Percentiles rank a stretch among this genome's conserved stretches.
phyloP scores from a whole-genome alignment of 2,329 filamentous ascomycete species.

The Mycosphaerella sp. region DNA sequence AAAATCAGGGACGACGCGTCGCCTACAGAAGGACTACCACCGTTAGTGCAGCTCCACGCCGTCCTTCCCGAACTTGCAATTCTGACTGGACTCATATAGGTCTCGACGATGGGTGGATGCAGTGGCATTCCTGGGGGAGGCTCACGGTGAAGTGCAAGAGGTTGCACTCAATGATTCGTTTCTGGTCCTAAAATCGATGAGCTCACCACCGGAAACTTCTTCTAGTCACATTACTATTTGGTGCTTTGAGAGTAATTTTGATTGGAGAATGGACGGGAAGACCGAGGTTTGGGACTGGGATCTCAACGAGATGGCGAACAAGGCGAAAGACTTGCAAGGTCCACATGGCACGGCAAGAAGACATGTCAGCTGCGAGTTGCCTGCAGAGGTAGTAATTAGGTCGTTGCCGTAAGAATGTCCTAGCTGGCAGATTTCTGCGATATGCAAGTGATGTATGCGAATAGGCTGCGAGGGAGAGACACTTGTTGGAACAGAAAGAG shows the following conservation, averaged over 20 bases:
- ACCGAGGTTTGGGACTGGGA: not conserved
- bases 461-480: no score
- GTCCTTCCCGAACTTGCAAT: no score
- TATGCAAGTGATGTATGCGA: no score
- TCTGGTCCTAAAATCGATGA: not conserved
- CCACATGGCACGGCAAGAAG: no score
- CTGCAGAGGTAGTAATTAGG: no score
- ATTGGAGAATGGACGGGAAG: not conserved
- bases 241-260: constrained; percentile 1
- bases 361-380: no score
- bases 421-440: no score
- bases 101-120: not conserved
- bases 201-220: not conserved
- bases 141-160: not conserved
- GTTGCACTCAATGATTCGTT: constrained; percentile 4
- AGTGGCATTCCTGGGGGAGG: not conserved
- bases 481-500: no score
- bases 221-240: not conserved
- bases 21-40: not conserved
- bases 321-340: no score
- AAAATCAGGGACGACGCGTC: not conserved
- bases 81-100: not conserved
- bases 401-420: no score
- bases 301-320: not conserved
- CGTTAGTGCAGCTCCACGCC: not conserved